Percentiles rank a stretch among this genome's conserved stretches.
Conservation (phyloP, 257 asterid genomes). For the Handroanthus guayacan region DNA sequence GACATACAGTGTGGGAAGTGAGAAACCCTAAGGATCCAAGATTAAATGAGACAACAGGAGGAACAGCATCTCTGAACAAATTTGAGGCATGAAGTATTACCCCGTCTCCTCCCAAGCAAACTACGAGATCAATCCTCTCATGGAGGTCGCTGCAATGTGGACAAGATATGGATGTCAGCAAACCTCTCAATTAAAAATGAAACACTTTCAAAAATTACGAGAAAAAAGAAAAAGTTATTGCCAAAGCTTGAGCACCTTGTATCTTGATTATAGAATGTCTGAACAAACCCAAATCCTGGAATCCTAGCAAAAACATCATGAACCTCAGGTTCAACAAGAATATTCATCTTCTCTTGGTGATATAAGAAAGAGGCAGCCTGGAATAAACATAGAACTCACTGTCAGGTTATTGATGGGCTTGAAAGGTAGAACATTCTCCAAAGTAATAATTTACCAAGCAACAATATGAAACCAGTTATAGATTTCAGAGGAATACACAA, state of each 20-base stretch:
- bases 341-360: conserved; percentile 90
- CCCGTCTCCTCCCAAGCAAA: conserved; percentile 99
- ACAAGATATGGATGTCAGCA: conserved; percentile 40
- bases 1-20: conserved; percentile 86
- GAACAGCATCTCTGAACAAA: conserved; percentile 94
- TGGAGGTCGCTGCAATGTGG: conserved; percentile 82
- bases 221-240: conserved; percentile 12
- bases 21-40: conserved; percentile 99
- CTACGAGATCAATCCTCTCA: conserved; percentile 95
- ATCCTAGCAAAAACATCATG: conserved; percentile 93
- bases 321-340: conserved; percentile 98
- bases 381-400: conserved; percentile 39
- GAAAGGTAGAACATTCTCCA: conserved; percentile 10
- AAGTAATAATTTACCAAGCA: conserved; percentile 4
- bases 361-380: conserved; percentile 94
- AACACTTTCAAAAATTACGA: background rate
- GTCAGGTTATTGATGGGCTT: conserved; percentile 29
- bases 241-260: conserved; percentile 71
- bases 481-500: conserved; percentile 1
- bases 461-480: conserved; percentile 7
- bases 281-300: conserved; percentile 98
- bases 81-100: conserved; percentile 98
- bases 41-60: conserved; percentile 98
- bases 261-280: conserved; percentile 96
- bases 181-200: conserved; percentile 10